These are phyloP conservation scores for Colletotrichum sp. DNA, from an alignment of 2,329 filamentous ascomycete genomes.

Conservation along the genomic window DNA sequence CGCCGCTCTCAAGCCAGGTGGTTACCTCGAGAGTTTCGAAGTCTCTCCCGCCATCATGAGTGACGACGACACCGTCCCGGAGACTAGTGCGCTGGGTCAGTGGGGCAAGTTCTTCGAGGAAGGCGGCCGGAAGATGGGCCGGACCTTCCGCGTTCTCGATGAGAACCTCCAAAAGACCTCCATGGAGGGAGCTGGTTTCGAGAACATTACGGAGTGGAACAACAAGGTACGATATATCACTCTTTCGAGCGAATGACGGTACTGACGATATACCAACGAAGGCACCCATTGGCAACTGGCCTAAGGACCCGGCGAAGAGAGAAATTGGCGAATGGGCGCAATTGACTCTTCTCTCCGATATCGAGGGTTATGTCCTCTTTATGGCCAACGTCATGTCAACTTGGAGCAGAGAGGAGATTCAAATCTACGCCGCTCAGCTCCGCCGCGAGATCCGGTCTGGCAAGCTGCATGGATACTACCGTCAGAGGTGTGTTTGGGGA, in stretches of 20 bases:
- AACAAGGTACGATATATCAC: slow-evolving; percentile 20
- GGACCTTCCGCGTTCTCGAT: slow-evolving; percentile 32
- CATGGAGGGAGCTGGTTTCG: slow-evolving; percentile 33
- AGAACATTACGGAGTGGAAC: slow-evolving; percentile 24
- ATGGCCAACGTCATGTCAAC: slow-evolving; percentile 39
- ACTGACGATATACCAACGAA: neutral
- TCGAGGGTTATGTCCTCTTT: slow-evolving; percentile 36
- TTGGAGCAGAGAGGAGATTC: slow-evolving; percentile 37
- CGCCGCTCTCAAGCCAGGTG: slow-evolving; percentile 55
- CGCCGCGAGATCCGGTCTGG: slow-evolving; percentile 33
- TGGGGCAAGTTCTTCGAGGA: slow-evolving; percentile 38
- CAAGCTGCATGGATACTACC: slow-evolving; percentile 32
- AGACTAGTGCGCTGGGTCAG: slow-evolving; percentile 32
- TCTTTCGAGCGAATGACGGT: no score
- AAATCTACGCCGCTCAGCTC: slow-evolving; percentile 37
- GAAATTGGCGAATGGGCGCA: slow-evolving; percentile 40
- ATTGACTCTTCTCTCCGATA: slow-evolving; percentile 33
- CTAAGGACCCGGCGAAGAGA: slow-evolving; percentile 37
- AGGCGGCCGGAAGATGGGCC: slow-evolving; percentile 35
- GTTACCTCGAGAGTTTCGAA: slow-evolving; percentile 43
- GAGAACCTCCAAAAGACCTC: slow-evolving; percentile 32
- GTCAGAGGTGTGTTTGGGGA: slow-evolving; percentile 32
- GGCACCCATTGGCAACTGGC: slow-evolving; percentile 43
- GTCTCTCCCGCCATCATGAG: slow-evolving; percentile 28
- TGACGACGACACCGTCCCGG: slow-evolving; percentile 33